Percentiles rank a stretch among this genome's conserved stretches.
Conservation (phyloP, 805 yeast species). For the Candida dendrica region DNA sequence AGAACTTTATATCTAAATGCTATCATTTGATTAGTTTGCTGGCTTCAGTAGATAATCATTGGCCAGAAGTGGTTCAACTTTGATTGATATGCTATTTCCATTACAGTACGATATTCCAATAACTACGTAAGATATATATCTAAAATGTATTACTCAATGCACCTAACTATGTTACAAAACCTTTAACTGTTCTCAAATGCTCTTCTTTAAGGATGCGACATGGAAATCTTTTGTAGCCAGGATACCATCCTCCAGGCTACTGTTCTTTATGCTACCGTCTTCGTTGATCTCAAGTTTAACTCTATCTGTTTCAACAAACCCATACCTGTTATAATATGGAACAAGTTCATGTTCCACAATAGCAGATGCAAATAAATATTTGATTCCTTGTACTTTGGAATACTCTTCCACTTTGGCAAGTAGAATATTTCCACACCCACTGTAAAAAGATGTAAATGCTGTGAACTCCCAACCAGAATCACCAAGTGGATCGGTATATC, state of each 20-base stretch:
- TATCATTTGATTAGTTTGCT: too few species aligned
- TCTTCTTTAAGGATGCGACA: conserved; percentile 11
- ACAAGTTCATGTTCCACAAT: conserved; percentile 15
- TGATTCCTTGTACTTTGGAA: background rate
- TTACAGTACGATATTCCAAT: too few species aligned
- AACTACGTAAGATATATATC: too few species aligned
- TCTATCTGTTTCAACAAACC: conserved; percentile 11
- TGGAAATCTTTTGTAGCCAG: conserved; percentile 15
- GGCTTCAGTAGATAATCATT: too few species aligned
- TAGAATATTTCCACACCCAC: conserved; percentile 14
- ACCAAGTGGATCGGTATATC: background rate
- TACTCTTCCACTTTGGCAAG: conserved; percentile 2
- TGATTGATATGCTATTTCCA: too few species aligned
- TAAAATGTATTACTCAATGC: too few species aligned
- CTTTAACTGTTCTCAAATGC: background rate
- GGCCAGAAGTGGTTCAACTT: too few species aligned
- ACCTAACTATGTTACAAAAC: background rate
- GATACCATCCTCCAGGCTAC: conserved; percentile 12
- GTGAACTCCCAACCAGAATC: conserved; percentile 10
- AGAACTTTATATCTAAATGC: too few species aligned
- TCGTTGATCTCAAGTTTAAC: conserved; percentile 8
- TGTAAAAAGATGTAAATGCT: conserved; percentile 13
- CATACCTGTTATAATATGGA: conserved; percentile 10
- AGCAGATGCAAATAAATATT: conserved; percentile 8
- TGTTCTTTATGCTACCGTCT: conserved; percentile 12